Evolutionary conservation across 768 basidiomycete genomes (phyloP).

Genomic region (Lactarius hatsudake): DNA sequence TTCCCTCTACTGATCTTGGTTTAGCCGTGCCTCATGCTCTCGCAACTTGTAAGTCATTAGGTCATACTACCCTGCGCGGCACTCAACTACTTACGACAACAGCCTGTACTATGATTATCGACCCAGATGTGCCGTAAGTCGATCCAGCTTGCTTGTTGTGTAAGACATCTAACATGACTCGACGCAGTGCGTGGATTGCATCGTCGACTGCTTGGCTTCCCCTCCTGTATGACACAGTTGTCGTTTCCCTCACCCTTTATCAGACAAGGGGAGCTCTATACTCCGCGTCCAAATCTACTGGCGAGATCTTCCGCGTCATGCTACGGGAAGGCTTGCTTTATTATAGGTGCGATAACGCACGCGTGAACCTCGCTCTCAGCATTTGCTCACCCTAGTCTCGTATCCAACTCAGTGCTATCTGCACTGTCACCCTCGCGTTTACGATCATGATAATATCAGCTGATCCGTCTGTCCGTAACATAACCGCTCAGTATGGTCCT

Average conservation of each 20-base stretch:
- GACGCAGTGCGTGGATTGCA: conserved; percentile 30
- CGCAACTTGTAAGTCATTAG: conserved; percentile 12
- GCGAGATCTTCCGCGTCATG: conserved; percentile 13
- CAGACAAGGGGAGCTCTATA: conserved; percentile 29
- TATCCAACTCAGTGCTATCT: conserved; percentile 36
- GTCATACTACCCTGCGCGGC: background rate
- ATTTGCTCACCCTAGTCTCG: background rate
- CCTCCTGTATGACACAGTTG: conserved; percentile 39
- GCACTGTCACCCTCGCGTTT: conserved; percentile 38
- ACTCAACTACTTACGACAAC: background rate
- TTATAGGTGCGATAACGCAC: conserved; percentile 9
- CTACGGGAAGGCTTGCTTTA: conserved; percentile 21
- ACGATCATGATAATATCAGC: conserved; percentile 40
- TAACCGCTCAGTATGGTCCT: conserved; percentile 36
- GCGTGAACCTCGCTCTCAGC: background rate
- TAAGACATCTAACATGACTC: background rate
- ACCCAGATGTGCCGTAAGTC: conserved; percentile 29
- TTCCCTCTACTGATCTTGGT: background rate
- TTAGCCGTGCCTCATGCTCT: conserved; percentile 13
- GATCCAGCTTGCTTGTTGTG: no score
- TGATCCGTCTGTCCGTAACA: conserved; percentile 34
- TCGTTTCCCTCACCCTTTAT: conserved; percentile 37
- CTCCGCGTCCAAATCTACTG: background rate
- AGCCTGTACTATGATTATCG: conserved; percentile 45
- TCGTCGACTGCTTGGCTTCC: conserved; percentile 44